These are phyloP conservation scores for Rutstroemia sp. DNA, from an alignment of 2,329 filamentous ascomycete genomes.

Conservation along the genomic window DNA sequence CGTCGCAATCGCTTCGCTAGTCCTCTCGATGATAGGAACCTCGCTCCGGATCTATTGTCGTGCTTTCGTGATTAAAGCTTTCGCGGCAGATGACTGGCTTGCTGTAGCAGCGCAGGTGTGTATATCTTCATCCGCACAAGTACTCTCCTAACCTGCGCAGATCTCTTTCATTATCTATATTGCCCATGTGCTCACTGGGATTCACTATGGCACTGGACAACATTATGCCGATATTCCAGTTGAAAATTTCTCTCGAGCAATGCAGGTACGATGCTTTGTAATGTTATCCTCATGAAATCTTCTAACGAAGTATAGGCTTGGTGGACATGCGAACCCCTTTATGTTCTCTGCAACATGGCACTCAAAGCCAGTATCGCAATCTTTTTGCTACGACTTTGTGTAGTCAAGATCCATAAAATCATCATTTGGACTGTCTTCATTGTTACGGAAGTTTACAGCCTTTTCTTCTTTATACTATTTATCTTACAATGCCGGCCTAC, in stretches of 20 bases:
- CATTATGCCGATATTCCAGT: neutral
- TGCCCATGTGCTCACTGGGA: neutral
- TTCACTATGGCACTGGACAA: neutral
- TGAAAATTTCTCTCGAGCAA: neutral
- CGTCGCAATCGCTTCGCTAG: neutral
- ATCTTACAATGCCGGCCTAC: conserved; percentile 34
- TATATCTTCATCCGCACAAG: neutral
- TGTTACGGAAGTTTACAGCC: conserved; percentile 29
- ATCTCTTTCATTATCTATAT: neutral
- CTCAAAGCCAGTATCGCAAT: conserved; percentile 34
- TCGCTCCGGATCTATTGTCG: neutral
- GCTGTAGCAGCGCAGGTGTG: neutral
- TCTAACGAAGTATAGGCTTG: conserved; percentile 19
- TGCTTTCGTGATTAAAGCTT: neutral
- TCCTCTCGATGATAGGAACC: neutral
- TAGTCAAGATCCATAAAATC: conserved; percentile 25
- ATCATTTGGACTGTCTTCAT: conserved; percentile 31
- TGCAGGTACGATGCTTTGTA: neutral
- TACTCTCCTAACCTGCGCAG: neutral
- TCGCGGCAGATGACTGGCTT: neutral
- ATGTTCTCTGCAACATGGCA: conserved; percentile 33
- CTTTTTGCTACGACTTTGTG: conserved; percentile 34
- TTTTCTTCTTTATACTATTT: conserved; percentile 33
- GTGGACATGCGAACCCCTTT: conserved; percentile 34
- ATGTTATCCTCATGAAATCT: neutral